phyloP scores from a whole-genome alignment of 164 flowering plant genomes.

The Annona squamosa region DNA sequence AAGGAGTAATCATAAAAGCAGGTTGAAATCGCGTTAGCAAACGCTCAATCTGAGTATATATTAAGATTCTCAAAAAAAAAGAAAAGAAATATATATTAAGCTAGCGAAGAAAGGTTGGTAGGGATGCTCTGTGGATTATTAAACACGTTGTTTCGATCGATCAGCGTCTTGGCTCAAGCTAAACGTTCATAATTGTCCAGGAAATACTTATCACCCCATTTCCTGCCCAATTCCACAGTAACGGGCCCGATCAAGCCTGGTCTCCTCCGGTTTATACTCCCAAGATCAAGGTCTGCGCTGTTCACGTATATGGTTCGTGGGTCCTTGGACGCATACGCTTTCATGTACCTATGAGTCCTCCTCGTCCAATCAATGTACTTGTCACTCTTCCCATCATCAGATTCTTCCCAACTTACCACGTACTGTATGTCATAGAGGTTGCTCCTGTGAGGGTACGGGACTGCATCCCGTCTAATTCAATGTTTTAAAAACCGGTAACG shows the following conservation, averaged over 20 bases:
- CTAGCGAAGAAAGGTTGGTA: not conserved
- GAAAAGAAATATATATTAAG: too few relatives aligned
- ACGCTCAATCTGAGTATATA: too few relatives aligned
- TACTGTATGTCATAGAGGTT: conserved; percentile 14
- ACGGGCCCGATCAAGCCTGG: not conserved
- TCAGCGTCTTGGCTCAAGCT: conserved; percentile 10
- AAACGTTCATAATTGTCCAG: conserved; percentile 5
- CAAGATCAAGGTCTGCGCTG: conserved; percentile 10
- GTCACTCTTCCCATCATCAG: not conserved
- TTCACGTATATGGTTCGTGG: conserved; percentile 13
- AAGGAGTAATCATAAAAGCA: too few relatives aligned
- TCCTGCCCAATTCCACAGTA: conserved; percentile 3
- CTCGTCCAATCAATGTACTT: conserved; percentile 4
- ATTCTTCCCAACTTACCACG: conserved; percentile 8
- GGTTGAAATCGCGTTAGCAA: too few relatives aligned
- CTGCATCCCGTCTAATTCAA: conserved; percentile 5
- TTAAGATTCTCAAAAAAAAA: too few relatives aligned
- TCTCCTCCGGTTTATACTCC: conserved; percentile 1
- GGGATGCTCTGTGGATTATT: conserved; percentile 12
- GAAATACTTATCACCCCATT: conserved; percentile 13
- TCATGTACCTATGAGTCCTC: conserved; percentile 6
- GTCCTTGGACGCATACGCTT: conserved; percentile 5
- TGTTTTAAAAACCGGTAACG: too few relatives aligned
- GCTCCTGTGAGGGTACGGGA: conserved; percentile 23
- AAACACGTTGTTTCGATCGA: conserved; percentile 15